Conservation (phyloP, 208 protist species). For the Acanthamoeba healyi region DNA sequence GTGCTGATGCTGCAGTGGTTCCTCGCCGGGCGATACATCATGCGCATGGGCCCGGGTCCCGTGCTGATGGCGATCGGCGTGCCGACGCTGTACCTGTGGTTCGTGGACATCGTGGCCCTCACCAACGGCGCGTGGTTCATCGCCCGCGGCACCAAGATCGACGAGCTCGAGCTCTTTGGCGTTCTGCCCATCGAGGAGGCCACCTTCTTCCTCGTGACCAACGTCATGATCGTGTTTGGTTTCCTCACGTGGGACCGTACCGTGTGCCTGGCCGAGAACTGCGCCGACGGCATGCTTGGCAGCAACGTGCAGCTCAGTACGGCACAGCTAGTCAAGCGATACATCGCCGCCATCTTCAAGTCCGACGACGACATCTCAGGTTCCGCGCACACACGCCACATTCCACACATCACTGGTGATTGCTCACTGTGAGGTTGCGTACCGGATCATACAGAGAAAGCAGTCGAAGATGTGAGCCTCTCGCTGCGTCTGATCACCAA, state of each 20-base stretch:
- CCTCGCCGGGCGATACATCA: constrained; percentile 34
- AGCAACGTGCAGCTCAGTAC: neutral
- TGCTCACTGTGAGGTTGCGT: no score
- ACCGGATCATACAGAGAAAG: neutral
- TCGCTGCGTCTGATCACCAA: constrained; percentile 36
- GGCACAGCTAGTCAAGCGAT: neutral
- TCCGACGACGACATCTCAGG: constrained; percentile 24
- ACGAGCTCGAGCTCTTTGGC: constrained; percentile 1
- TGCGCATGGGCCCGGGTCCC: neutral
- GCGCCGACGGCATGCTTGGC: neutral
- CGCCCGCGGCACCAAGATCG: constrained; percentile 30
- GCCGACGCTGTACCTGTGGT: constrained; percentile 31
- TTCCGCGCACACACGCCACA: neutral
- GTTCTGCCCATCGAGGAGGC: constrained; percentile 40
- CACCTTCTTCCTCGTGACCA: constrained; percentile 41
- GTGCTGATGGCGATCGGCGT: constrained; percentile 29
- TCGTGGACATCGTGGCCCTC: constrained; percentile 30
- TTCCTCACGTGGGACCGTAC: constrained; percentile 53
- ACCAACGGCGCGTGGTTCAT: constrained; percentile 50
- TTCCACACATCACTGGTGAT: neutral
- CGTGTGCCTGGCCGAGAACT: constrained; percentile 50
- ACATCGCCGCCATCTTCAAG: neutral
- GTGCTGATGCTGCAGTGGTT: constrained; percentile 59
- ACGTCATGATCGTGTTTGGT: constrained; percentile 48
- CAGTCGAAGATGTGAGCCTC: constrained; percentile 30